These are phyloP conservation scores for Solanum rostratum DNA, from an alignment of 257 asterid species.

Conservation along the genomic window DNA sequence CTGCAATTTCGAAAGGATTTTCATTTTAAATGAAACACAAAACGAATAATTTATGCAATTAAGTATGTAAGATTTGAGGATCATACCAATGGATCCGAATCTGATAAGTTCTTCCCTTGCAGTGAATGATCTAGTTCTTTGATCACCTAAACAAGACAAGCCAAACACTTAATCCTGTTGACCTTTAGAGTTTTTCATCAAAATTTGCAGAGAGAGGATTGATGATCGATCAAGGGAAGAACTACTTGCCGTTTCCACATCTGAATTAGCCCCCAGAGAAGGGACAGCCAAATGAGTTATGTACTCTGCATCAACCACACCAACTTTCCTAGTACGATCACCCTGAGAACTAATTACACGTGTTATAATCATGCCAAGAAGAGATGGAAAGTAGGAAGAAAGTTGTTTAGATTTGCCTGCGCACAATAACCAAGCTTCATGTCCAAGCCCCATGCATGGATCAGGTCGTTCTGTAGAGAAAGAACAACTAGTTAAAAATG, in stretches of 20 bases:
- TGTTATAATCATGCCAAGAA: neutral
- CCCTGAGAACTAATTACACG: constrained; percentile 30
- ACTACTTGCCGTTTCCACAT: constrained; percentile 33
- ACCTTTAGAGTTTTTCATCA: neutral
- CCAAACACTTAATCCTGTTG: neutral
- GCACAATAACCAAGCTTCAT: constrained; percentile 92
- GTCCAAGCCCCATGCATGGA: constrained; percentile 98
- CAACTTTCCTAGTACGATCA: constrained; percentile 62
- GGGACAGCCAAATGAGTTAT: constrained; percentile 66
- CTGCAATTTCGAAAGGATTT: constrained; percentile 20
- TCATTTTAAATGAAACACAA: neutral
- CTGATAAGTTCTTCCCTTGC: constrained; percentile 12
- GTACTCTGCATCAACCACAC: constrained; percentile 70
- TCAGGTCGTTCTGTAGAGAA: constrained; percentile 63
- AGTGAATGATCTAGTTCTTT: constrained; percentile 12
- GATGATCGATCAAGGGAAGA: neutral
- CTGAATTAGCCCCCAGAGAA: constrained; percentile 48
- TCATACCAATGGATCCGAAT: constrained; percentile 28
- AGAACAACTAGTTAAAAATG: neutral
- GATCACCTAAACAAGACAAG: constrained; percentile 12
- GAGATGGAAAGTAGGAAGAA: neutral
- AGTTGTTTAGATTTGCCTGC: constrained; percentile 39
- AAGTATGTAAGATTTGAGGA: neutral
- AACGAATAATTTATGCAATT: neutral
- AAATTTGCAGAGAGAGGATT: neutral